Conservation (phyloP, 1,284 basidiomycete species). For the Leccinum subrobustum region DNA sequence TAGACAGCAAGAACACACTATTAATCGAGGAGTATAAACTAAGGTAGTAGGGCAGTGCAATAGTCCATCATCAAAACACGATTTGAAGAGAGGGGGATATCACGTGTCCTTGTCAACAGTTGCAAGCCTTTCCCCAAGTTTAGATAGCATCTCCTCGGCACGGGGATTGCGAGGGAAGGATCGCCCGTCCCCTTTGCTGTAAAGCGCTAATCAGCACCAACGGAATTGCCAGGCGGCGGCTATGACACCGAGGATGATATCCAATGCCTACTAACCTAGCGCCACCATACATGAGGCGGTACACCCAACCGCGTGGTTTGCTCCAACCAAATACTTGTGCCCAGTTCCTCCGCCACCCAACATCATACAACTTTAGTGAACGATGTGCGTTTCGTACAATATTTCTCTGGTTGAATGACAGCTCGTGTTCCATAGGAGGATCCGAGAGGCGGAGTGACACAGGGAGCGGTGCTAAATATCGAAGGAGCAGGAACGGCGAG, state of each 20-base stretch:
- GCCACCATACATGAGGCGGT: constrained; percentile 58
- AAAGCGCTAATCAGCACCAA: constrained; percentile 9
- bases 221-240: not conserved
- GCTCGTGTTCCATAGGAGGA: constrained; percentile 74
- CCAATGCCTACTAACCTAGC: constrained; percentile 47
- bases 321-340: constrained; percentile 62
- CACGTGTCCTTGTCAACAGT: constrained; percentile 48
- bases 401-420: constrained; percentile 67
- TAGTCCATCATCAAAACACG: not conserved
- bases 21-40: constrained; percentile 3
- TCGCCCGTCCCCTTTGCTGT: constrained; percentile 64
- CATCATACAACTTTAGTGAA: constrained; percentile 68
- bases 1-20: constrained; percentile 14
- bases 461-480: constrained; percentile 62
- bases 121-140: constrained; percentile 58
- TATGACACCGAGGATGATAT: not conserved
- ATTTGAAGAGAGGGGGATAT: constrained; percentile 3
- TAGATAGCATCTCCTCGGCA: constrained; percentile 60
- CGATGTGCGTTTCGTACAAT: constrained; percentile 68
- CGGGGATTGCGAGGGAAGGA: constrained; percentile 64
- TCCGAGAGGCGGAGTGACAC: constrained; percentile 52
- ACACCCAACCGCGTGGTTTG: constrained; percentile 48
- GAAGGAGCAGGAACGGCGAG: constrained; percentile 72
- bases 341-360: constrained; percentile 77
- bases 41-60: not conserved